Evolutionary conservation across 2,329 filamentous ascomycete species (phyloP).

Genomic region (Aspergillus flavus): DNA sequence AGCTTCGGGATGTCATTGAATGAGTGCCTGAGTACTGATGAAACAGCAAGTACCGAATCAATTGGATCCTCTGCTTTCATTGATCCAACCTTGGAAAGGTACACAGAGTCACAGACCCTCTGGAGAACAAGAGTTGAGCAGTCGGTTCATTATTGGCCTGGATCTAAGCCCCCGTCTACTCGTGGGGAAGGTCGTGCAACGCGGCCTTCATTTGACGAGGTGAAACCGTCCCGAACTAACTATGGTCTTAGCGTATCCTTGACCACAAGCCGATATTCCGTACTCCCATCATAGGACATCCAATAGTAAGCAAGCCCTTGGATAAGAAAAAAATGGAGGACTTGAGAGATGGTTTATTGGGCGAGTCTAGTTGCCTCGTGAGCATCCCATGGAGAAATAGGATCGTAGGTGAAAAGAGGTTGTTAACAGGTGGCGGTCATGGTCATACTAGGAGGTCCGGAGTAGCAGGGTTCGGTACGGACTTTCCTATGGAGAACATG

Average conservation of each 20-base stretch:
- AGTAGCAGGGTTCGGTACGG: neutral
- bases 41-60: neutral
- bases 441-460: neutral
- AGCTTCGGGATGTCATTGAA: neutral
- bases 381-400: neutral
- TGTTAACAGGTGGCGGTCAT: neutral
- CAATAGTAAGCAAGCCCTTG: neutral
- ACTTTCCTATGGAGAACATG: neutral
- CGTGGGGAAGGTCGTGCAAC: neutral
- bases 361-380: neutral
- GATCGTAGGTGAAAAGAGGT: neutral
- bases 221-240: slow-evolving; percentile 1
- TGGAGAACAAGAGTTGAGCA: neutral
- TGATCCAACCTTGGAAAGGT: neutral
- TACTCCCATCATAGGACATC: neutral
- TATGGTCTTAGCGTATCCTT: neutral
- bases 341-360: neutral
- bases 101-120: neutral
- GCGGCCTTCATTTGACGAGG: slow-evolving; percentile 5
- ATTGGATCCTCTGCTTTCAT: neutral
- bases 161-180: neutral
- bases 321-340: neutral
- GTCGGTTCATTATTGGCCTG: neutral
- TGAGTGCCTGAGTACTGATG: neutral
- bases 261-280: neutral